Evolutionary conservation across 352 stramenopile genomes (phyloP).

Genomic region (Elongisporangium prolatum): DNA sequence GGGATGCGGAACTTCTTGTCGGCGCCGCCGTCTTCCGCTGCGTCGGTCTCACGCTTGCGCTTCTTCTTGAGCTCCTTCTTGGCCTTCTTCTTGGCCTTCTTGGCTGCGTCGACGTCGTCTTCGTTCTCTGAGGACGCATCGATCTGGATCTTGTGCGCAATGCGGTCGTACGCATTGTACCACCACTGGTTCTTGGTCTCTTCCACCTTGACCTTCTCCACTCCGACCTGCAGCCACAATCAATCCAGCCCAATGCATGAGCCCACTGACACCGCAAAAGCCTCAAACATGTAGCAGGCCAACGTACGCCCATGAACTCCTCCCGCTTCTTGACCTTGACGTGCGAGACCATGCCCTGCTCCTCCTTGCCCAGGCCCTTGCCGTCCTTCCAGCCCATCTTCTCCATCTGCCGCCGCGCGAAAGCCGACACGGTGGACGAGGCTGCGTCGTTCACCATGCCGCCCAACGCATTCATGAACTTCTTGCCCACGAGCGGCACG

Average conservation of each 20-base stretch:
- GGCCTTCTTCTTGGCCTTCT: conserved; percentile 41
- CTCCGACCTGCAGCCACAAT: conserved; percentile 51
- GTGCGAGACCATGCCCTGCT: conserved; percentile 92
- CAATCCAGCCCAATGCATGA: not conserved
- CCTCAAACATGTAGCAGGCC: not conserved
- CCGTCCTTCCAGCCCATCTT: conserved; percentile 96
- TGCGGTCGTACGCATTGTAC: conserved; percentile 87
- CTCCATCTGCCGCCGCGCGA: conserved; percentile 86
- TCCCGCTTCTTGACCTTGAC: conserved; percentile 93
- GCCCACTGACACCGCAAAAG: not conserved
- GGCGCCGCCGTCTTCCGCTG: conserved; percentile 17
- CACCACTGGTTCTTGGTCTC: conserved; percentile 81
- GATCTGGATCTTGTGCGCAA: conserved; percentile 85
- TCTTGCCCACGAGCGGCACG: conserved; percentile 80
- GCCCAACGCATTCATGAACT: conserved; percentile 71
- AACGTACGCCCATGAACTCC: conserved; percentile 79
- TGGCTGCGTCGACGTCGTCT: conserved; percentile 41
- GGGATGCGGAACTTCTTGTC: conserved; percentile 64
- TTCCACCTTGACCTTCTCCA: conserved; percentile 61
- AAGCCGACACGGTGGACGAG: conserved; percentile 59
- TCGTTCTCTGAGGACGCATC: conserved; percentile 42
- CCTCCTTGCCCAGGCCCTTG: conserved; percentile 94
- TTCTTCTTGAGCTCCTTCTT: conserved; percentile 37
- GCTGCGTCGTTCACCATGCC: conserved; percentile 78
- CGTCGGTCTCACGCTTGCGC: conserved; percentile 23